phyloP scores from a whole-genome alignment of 495 filamentous ascomycete genomes.

The Aspergillus homomorphus region DNA sequence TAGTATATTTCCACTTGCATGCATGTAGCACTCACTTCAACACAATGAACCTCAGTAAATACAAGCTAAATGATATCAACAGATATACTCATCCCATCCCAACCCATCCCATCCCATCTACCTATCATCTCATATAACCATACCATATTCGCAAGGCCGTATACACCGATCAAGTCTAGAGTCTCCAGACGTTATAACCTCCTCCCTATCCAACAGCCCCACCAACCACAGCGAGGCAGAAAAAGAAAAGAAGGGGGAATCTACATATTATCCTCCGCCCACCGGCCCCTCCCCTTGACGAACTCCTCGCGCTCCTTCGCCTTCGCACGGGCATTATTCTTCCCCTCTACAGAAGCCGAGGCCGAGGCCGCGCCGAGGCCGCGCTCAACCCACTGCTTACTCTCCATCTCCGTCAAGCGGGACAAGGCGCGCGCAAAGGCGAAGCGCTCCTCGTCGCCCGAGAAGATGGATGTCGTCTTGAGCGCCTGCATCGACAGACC shows the following conservation, averaged over 20 bases:
- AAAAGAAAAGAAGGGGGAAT: not conserved
- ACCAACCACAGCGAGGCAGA: not conserved
- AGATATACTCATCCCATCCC: too few species aligned
- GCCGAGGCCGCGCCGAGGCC: slow-evolving; percentile 80
- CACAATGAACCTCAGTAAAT: too few species aligned
- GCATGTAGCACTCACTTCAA: too few species aligned
- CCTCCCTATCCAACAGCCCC: too few species aligned
- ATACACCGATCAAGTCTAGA: too few species aligned
- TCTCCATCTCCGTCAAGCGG: slow-evolving; percentile 87
- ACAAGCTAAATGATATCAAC: too few species aligned
- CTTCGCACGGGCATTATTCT: slow-evolving; percentile 25
- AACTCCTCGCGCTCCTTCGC: slow-evolving; percentile 56
- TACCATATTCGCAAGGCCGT: too few species aligned
- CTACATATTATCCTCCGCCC: slow-evolving; percentile 73
- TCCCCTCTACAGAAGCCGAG: slow-evolving; percentile 53
- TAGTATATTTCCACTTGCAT: too few species aligned
- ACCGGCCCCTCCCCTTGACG: slow-evolving; percentile 61
- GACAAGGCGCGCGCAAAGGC: slow-evolving; percentile 89
- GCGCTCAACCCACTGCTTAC: slow-evolving; percentile 88
- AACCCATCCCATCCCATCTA: too few species aligned
- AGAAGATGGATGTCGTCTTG: slow-evolving; percentile 84
- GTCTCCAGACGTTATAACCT: too few species aligned
- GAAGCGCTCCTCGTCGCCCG: slow-evolving; percentile 94
- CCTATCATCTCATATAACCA: too few species aligned
- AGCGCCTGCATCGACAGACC: slow-evolving; percentile 81